These are phyloP conservation scores for Strobilomyces confusus DNA, from an alignment of 768 basidiomycete genomes.

Conservation along the genomic window DNA sequence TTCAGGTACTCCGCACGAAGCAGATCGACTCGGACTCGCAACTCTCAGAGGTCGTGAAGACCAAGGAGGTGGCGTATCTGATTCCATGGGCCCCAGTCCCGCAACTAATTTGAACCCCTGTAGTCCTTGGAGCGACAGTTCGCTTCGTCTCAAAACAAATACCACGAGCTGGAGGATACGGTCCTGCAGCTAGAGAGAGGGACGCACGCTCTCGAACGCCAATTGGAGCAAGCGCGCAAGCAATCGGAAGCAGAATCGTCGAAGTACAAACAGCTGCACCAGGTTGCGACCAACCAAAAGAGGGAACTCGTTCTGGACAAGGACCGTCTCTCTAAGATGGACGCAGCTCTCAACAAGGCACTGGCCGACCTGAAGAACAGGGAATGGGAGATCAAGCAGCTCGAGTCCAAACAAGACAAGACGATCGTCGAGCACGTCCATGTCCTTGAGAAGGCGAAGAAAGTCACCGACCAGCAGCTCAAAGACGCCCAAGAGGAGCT, in stretches of 20 bases:
- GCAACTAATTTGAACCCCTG: background rate
- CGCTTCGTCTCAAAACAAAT: slow-evolving; percentile 65
- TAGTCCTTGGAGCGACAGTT: slow-evolving; percentile 80
- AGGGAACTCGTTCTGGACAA: slow-evolving; percentile 65
- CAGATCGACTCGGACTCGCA: slow-evolving; percentile 65
- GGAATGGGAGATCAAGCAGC: slow-evolving; percentile 83
- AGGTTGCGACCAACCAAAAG: slow-evolving; percentile 56
- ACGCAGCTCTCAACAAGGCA: slow-evolving; percentile 77
- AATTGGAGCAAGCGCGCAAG: slow-evolving; percentile 64
- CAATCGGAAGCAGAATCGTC: slow-evolving; percentile 71
- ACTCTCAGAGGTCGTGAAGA: slow-evolving; percentile 53
- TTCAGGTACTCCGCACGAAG: slow-evolving; percentile 62
- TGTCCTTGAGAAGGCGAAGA: slow-evolving; percentile 93
- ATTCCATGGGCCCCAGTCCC: background rate
- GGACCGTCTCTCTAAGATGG: slow-evolving; percentile 66
- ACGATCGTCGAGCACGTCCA: slow-evolving; percentile 99
- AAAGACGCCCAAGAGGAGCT: slow-evolving; percentile 77
- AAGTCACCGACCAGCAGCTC: slow-evolving; percentile 88
- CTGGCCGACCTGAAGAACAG: slow-evolving; percentile 75
- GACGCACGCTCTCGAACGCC: slow-evolving; percentile 65
- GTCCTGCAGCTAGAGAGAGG: slow-evolving; percentile 82
- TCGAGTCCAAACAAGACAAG: slow-evolving; percentile 88
- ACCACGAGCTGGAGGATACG: slow-evolving; percentile 84
- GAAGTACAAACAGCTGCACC: slow-evolving; percentile 75
- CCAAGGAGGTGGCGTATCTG: slow-evolving; percentile 65